Evolutionary conservation across 2,329 filamentous ascomycete genomes (phyloP).

Genomic region (Metarhizium guizhouense): DNA sequence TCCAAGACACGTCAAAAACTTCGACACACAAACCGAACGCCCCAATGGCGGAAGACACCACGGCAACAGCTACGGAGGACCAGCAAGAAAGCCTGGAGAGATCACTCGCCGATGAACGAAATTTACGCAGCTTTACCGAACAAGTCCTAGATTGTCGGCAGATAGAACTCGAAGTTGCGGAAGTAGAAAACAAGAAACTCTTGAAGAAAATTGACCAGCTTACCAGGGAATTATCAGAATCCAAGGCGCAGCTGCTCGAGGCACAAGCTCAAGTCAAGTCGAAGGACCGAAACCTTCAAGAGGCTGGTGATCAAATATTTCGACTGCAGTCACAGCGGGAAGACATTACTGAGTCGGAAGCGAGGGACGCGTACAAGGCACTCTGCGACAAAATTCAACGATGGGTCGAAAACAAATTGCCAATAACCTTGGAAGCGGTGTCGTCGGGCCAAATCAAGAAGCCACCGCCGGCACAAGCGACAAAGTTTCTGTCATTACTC

Average conservation of each 20-base stretch:
- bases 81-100: slow-evolving; percentile 12
- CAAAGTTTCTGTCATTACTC: slow-evolving; percentile 23
- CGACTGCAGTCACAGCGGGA: slow-evolving; percentile 22
- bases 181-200: slow-evolving; percentile 20
- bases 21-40: background rate
- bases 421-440: slow-evolving; percentile 21
- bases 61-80: background rate
- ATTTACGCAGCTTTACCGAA: slow-evolving; percentile 26
- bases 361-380: slow-evolving; percentile 22
- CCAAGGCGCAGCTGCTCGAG: slow-evolving; percentile 22
- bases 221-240: slow-evolving; percentile 19
- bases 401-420: slow-evolving; percentile 27
- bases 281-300: slow-evolving; percentile 20
- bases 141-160: slow-evolving; percentile 27
- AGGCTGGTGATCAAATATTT: slow-evolving; percentile 23
- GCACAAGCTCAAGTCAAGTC: slow-evolving; percentile 17
- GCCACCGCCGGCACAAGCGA: slow-evolving; percentile 16
- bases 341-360: slow-evolving; percentile 27
- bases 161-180: slow-evolving; percentile 22
- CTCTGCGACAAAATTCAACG: slow-evolving; percentile 24
- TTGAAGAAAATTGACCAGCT: slow-evolving; percentile 19
- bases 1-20: background rate
- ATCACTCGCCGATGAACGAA: slow-evolving; percentile 21
- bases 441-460: slow-evolving; percentile 18
- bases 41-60: background rate